Base-by-base conservation (phyloP, 2,329 filamentous ascomycete genomes). In the Epichloe sp. region DNA sequence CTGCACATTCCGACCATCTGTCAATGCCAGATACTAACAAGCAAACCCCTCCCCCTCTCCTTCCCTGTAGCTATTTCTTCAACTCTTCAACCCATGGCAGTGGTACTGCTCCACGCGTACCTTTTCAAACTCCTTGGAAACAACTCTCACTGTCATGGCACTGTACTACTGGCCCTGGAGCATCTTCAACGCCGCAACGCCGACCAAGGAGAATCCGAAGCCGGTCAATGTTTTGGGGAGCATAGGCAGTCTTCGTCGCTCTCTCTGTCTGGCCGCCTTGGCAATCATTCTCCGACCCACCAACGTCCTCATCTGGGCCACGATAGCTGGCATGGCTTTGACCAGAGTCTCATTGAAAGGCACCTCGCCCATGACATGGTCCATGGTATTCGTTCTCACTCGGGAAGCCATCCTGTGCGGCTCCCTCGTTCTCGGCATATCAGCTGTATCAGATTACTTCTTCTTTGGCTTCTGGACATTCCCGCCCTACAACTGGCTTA, bases 81-180 rank as follows among this genome's bases (percentile, higher is more conserved):
- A 68, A 38, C 59, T 68, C 26, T 60, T 64, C 51, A 69, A 59
- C 50, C 65, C 93, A 6, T 98, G 93, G 89, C 88, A 96, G 65
- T 97, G 88, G 87, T 97, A 93, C 68, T 93, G 85, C 68, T 93
- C 89, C 1, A 91, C 89, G 0, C 79, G 93, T 45, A 95, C 93
- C 1, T 85, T 98, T 62, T 96, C 91, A 50, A 98, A 98, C 69
- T 93, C 84, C 49, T 72, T 97, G 4, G 93, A 98, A 72, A 88
- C 85, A n/a, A 86, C 86, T 0, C 70, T 98, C 58, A 96, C 91
- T 4, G 74, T 86, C 53, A 75, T 81, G 60, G 91, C 89, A 2
- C 72, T 97, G 44, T 82, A 81, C 63, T 79, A 83, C 59, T 97
- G 88, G 86, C 91, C 93, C 12, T 97, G 93, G 90, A 73, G 80